Evolutionary conservation across 2,329 filamentous ascomycete genomes (phyloP).

Genomic region (Thelonectria discophora): DNA sequence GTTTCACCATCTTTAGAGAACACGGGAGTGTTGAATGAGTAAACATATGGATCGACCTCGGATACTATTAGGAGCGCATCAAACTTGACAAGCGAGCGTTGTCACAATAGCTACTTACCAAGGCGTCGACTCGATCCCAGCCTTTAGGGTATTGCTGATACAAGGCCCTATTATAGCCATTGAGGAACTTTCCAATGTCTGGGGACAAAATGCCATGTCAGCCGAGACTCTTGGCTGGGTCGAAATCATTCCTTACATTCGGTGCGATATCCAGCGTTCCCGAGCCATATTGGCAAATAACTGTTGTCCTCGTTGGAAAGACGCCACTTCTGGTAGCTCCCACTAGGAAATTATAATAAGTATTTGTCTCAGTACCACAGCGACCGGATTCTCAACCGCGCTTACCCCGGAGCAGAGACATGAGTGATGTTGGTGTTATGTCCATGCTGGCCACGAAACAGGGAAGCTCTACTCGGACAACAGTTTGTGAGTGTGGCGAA

Average conservation of each 20-base stretch:
- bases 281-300: constrained; percentile 14
- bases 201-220: too few relatives aligned
- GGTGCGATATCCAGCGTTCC: constrained; percentile 17
- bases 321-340: constrained; percentile 16
- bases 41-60: constrained; percentile 19
- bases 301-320: constrained; percentile 2
- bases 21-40: constrained; percentile 16
- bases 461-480: constrained; percentile 11
- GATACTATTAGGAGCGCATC: not conserved
- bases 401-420: constrained; percentile 12
- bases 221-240: too few relatives aligned
- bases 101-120: not conserved
- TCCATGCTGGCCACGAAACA: constrained; percentile 15
- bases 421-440: constrained; percentile 21
- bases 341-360: not conserved
- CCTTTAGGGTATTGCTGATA: constrained; percentile 12
- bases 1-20: constrained; percentile 18
- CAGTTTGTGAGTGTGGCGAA: constrained; percentile 21
- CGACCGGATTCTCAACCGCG: too few relatives aligned
- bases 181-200: constrained; percentile 20
- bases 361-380: not conserved
- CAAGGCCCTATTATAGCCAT: constrained; percentile 13
- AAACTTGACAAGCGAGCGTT: too few relatives aligned
- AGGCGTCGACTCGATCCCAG: constrained; percentile 9
- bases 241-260: constrained; percentile 1